Evolutionary conservation across 225 moss, liverwort and hornwort species (phyloP), one percentile per base, ranked within the genome.

Genomic region (Polytrichum formosum): DNA sequence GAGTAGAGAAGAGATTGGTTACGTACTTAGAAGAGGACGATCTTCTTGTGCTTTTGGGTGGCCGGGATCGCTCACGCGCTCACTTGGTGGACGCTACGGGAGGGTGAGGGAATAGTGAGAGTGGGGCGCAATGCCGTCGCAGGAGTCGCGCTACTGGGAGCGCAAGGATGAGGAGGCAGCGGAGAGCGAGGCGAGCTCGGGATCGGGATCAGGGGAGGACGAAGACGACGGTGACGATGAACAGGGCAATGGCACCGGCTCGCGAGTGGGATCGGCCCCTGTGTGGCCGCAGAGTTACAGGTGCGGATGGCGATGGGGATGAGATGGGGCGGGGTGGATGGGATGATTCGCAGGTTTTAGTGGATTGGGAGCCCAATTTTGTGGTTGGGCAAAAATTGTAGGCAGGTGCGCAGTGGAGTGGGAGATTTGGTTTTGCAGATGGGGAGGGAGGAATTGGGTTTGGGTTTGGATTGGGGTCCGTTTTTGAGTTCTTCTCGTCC

Each of bases 251-350:
- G 22, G 59, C 22, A 6, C 26, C 28, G 64, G 5, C 7, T 65
- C 31, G 35, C 61, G 68, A 55, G 62, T 76, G 26, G 83, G 83
- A 2, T 87, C 86, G 18, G 76, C 35, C 21, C 74, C 80, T 6
- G 56, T 80, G 67, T 88, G 88, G 88, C 88, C 88, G 7, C 88
- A 85, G 73, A 88, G 88, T 72, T 88, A 88, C 74, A 85, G 82
- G 88, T 83, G 61, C 31, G 22, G 46, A 46, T 69, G 68, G 68
- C 28, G 56, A 56, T 22, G 58, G 23, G 21, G 28, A 63, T 16
- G 25, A 25, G 26, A 63, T 26, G 22, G 2, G n/a, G 5, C 6
- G 18, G 26, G n/a, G 26, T 18, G 5, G 8, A 18, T 1, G 4
- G 55, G 46, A 25, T 6, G 69, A 9, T 28, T 7, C 5, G 30